Evolutionary conservation across 495 filamentous ascomycete genomes (phyloP).

Genomic region (Hyaloscypha variabilis): DNA sequence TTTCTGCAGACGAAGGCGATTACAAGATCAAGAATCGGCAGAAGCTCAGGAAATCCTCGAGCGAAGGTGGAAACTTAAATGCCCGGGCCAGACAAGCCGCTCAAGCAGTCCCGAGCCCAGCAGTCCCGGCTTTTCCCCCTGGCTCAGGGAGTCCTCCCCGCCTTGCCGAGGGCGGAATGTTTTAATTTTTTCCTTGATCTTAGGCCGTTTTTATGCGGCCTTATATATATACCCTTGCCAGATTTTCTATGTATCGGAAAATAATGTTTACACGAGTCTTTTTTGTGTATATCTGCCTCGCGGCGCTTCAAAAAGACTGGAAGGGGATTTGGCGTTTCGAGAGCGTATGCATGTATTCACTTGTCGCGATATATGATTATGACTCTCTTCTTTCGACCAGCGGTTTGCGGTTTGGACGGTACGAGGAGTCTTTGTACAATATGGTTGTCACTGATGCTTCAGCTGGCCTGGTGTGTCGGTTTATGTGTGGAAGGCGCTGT

Average conservation of each 20-base stretch:
- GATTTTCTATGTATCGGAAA: slow-evolving; percentile 14
- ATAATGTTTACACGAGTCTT: slow-evolving; percentile 31
- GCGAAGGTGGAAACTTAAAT: slow-evolving; percentile 35
- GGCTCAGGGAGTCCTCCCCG: slow-evolving; percentile 19
- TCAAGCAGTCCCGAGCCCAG: slow-evolving; percentile 28
- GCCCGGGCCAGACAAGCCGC: slow-evolving; percentile 29
- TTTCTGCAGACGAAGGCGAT: slow-evolving; percentile 31
- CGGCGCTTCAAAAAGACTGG: slow-evolving; percentile 29
- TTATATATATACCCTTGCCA: slow-evolving; percentile 23
- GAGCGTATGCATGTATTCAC: slow-evolving; percentile 6
- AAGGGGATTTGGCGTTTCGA: slow-evolving; percentile 24
- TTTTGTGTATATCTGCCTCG: slow-evolving; percentile 27
- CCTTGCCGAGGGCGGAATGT: slow-evolving; percentile 31
- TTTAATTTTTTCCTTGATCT: slow-evolving; percentile 23
- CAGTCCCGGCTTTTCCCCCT: slow-evolving; percentile 26
- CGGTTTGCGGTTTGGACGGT: not conserved
- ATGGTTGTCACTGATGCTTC: slow-evolving; percentile 18
- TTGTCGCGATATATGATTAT: slow-evolving; percentile 11
- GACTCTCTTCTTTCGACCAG: slow-evolving; percentile 3
- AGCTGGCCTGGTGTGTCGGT: slow-evolving; percentile 16
- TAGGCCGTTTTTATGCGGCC: not conserved
- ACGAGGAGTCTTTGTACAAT: slow-evolving; percentile 8
- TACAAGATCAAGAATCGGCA: slow-evolving; percentile 17
- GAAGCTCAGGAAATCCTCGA: slow-evolving; percentile 31
- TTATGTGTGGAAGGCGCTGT: slow-evolving; percentile 5